phyloP scores from a whole-genome alignment of 306 rosid genomes.

The Begonia peltatifolia region DNA sequence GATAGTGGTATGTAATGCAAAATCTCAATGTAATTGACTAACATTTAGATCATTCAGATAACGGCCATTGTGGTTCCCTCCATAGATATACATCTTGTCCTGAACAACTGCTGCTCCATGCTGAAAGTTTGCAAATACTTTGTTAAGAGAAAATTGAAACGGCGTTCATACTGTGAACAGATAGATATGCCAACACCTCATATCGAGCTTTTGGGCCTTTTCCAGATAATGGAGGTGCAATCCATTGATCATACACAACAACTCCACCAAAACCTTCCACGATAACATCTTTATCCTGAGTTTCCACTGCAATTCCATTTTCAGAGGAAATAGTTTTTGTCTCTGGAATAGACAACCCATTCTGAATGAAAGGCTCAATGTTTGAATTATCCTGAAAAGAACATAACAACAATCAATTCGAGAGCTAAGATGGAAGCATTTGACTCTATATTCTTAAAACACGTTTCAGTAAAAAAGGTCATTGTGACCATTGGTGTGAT shows the following conservation, averaged over 20 bases:
- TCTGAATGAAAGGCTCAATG: conserved; percentile 48
- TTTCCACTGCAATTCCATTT: conserved; percentile 48
- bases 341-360: conserved; percentile 64
- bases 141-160: conserved; percentile 11
- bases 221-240: conserved; percentile 56
- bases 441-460: too few relatives aligned
- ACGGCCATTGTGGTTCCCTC: conserved; percentile 98
- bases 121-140: conserved; percentile 32
- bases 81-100: conserved; percentile 87
- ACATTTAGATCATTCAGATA: conserved; percentile 84
- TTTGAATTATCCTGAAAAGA: conserved; percentile 39
- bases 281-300: conserved; percentile 67
- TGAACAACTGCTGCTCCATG: conserved; percentile 82
- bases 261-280: conserved; percentile 56
- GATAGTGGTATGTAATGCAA: too few relatives aligned
- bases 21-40: conserved; percentile 19
- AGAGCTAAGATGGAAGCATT: too few relatives aligned
- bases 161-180: conserved; percentile 6
- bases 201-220: conserved; percentile 72
- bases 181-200: conserved; percentile 43
- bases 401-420: too few relatives aligned
- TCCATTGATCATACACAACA: conserved; percentile 77
- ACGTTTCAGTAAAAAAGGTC: too few relatives aligned
- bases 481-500: too few relatives aligned
- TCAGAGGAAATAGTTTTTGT: conserved; percentile 55